A percentile compares a stretch with the other conserved stretches of the same genome.
Conservation (phyloP, 176 grass and related monocot species). For the Ananas comosus region DNA sequence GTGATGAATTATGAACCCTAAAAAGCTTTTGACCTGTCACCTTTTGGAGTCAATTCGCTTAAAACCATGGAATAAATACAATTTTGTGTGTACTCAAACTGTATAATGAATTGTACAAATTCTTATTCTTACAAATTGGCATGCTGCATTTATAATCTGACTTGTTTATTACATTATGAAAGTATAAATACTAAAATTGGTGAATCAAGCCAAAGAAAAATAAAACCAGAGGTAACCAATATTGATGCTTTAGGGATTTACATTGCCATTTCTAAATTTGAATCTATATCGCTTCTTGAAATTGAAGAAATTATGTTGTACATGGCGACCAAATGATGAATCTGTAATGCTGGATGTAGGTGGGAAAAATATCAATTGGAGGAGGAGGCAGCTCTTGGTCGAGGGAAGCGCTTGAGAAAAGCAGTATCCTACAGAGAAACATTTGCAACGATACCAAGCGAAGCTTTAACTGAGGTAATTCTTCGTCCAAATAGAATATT, state of each 20-base stretch:
- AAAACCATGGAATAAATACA: too few relatives aligned
- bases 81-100: too few relatives aligned
- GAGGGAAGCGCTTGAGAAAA: constrained; percentile 93
- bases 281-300: not conserved
- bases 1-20: too few relatives aligned
- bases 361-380: constrained; percentile 94
- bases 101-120: too few relatives aligned
- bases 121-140: too few relatives aligned
- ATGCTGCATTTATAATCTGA: too few relatives aligned
- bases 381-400: constrained; percentile 86
- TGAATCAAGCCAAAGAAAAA: too few relatives aligned
- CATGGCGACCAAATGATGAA: constrained; percentile 7
- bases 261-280: not conserved
- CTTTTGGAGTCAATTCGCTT: too few relatives aligned
- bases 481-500: constrained; percentile 2
- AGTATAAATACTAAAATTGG: too few relatives aligned
- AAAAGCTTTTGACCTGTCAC: too few relatives aligned
- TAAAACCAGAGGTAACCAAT: too few relatives aligned
- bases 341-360: constrained; percentile 39
- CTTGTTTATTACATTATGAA: too few relatives aligned
- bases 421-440: constrained; percentile 98
- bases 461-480: constrained; percentile 94
- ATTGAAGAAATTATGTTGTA: not conserved
- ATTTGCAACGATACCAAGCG: constrained; percentile 71
- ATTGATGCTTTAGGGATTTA: not conserved